Evolutionary conservation across 2,329 filamentous ascomycete species (phyloP).

Genomic region (Talaromyces sp.): DNA sequence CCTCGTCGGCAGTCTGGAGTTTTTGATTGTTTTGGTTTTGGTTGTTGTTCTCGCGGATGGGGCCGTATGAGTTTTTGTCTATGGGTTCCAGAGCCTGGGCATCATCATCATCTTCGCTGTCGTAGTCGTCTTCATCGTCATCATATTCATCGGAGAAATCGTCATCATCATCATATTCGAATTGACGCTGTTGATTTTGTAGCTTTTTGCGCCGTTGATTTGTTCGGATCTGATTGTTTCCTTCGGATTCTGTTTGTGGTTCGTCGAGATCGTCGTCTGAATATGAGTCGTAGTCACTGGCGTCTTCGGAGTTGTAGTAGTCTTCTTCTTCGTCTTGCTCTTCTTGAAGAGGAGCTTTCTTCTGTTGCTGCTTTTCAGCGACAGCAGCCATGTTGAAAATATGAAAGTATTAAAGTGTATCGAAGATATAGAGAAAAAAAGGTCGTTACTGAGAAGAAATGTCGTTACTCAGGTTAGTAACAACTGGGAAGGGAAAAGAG

Average conservation of each 20-base stretch:
- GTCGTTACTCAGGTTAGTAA: not conserved
- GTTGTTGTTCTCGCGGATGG: not conserved
- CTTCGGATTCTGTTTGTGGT: slow-evolving; percentile 7
- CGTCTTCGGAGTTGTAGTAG: slow-evolving; percentile 8
- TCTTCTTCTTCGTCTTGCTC: slow-evolving; percentile 1
- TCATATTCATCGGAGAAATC: not conserved
- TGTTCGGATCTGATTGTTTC: not conserved
- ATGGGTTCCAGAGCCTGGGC: not conserved
- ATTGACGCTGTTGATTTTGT: not conserved
- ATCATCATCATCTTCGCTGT: slow-evolving; percentile 3
- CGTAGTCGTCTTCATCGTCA: slow-evolving; percentile 4
- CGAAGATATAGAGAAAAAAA: not conserved
- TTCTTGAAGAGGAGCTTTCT: not conserved
- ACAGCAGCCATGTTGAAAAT: slow-evolving; percentile 1
- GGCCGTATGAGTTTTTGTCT: not conserved
- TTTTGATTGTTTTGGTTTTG: no score
- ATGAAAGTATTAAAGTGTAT: not conserved
- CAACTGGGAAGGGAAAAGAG: not conserved
- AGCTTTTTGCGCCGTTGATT: slow-evolving; percentile 3
- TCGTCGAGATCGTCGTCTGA: slow-evolving; percentile 9
- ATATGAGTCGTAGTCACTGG: slow-evolving; percentile 10
- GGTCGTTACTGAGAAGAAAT: not conserved
- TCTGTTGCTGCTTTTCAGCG: slow-evolving; percentile 5
- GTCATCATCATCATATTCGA: not conserved
- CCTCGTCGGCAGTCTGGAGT: slow-evolving; percentile 1